A percentile compares a stretch with the other conserved stretches of the same genome.
Evolutionary conservation across 2,329 filamentous ascomycete species (phyloP).

Genomic region (Colletotrichum sp.): DNA sequence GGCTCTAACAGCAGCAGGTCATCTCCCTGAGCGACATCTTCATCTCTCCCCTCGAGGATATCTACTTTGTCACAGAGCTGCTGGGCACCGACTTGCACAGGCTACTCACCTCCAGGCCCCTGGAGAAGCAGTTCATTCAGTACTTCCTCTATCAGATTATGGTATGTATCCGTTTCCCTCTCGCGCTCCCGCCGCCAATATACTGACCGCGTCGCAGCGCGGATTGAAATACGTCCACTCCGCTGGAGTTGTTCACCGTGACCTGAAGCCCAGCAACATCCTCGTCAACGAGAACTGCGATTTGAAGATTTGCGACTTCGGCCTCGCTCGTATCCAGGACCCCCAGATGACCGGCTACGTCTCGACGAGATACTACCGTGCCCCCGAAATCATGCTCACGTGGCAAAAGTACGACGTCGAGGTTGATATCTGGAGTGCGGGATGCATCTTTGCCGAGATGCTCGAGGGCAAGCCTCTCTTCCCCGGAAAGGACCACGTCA

Average conservation of each 20-base stretch:
- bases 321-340: constrained; percentile 95
- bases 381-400: constrained; percentile 99
- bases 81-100: constrained; percentile 96
- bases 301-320: constrained; percentile 99
- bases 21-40: constrained; percentile 99
- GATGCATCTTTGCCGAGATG: constrained; percentile 99
- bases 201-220: constrained; percentile 60
- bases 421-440: constrained; percentile 99
- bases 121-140: constrained; percentile 99
- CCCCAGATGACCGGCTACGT: constrained; percentile 99
- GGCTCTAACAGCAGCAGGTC: constrained; percentile 60
- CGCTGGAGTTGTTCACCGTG: constrained; percentile 94
- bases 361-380: constrained; percentile 97
- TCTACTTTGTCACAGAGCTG: constrained; percentile 98
- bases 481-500: constrained; percentile 98
- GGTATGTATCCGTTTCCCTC: constrained; percentile 58
- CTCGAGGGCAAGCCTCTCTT: constrained; percentile 97
- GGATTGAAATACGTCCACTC: constrained; percentile 99
- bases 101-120: constrained; percentile 89
- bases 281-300: constrained; percentile 99
- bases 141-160: constrained; percentile 99
- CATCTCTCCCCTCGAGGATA: constrained; percentile 97
- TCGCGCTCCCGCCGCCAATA: background rate
- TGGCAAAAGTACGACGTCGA: constrained; percentile 99
- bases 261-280: constrained; percentile 98